phyloP scores from a whole-genome alignment of 805 yeast genomes.

The Yarrowia sp. region DNA sequence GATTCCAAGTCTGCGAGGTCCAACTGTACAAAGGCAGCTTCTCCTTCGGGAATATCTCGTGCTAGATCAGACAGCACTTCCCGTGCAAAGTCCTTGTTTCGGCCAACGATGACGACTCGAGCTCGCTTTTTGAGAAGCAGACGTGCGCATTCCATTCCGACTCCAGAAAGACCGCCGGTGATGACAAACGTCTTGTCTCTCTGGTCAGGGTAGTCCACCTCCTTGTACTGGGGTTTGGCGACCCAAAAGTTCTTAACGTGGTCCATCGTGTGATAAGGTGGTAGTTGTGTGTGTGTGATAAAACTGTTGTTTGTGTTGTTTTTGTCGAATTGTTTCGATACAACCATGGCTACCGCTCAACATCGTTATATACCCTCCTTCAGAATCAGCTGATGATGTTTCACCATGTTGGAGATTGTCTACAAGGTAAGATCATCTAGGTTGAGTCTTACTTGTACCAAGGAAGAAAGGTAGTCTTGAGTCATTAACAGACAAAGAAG shows the following conservation, averaged over 20 bases:
- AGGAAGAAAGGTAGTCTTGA: no score
- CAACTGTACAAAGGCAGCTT: not conserved
- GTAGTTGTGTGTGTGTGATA: no score
- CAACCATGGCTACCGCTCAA: not conserved
- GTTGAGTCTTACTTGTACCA: no score
- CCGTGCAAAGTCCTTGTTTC: slow-evolving; percentile 11
- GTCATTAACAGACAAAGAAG: no score
- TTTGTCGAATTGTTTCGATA: not conserved
- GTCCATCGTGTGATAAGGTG: not conserved
- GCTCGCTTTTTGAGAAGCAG: slow-evolving; percentile 14
- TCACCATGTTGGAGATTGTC: no score
- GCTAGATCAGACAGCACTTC: not conserved
- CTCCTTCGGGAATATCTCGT: slow-evolving; percentile 5
- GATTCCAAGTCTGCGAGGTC: slow-evolving; percentile 8
- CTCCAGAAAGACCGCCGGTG: slow-evolving; percentile 25
- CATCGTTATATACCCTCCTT: not conserved
- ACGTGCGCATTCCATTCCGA: slow-evolving; percentile 10
- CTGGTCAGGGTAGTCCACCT: slow-evolving; percentile 21
- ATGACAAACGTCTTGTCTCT: slow-evolving; percentile 13
- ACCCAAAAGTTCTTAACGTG: slow-evolving; percentile 14
- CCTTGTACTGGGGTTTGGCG: slow-evolving; percentile 23
- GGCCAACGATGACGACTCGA: slow-evolving; percentile 12
- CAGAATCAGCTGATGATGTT: slow-evolving; percentile 2
- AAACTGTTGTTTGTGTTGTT: not conserved
- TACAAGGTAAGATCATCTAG: no score